Evolutionary conservation across 257 asterid species (phyloP).

Genomic region (Thymus mandschuricus): DNA sequence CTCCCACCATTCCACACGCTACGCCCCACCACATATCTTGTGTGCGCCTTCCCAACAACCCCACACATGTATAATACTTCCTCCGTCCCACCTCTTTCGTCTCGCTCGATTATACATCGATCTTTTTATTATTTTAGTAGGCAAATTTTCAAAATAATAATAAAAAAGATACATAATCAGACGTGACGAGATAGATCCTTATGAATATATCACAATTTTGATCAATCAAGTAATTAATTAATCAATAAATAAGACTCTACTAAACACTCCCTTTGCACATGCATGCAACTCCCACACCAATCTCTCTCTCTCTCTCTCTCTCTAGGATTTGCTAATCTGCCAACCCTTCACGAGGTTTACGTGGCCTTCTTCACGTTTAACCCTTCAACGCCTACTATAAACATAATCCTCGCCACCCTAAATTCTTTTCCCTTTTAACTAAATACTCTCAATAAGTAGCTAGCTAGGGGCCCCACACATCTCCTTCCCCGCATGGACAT

Average conservation of each 20-base stretch:
- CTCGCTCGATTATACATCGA: no score
- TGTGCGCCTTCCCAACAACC: slow-evolving; percentile 65
- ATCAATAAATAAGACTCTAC: slow-evolving; percentile 9
- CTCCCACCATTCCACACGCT: slow-evolving; percentile 58
- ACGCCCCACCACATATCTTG: slow-evolving; percentile 67
- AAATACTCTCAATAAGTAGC: neutral
- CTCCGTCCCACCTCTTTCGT: no score
- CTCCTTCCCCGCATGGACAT: slow-evolving; percentile 42
- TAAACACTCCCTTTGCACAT: slow-evolving; percentile 85
- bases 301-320: slow-evolving; percentile 33
- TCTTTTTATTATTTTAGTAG: no score
- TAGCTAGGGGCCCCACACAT: neutral
- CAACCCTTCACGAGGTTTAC: slow-evolving; percentile 81
- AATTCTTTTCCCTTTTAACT: slow-evolving; percentile 20
- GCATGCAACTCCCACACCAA: slow-evolving; percentile 61
- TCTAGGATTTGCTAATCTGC: slow-evolving; percentile 49
- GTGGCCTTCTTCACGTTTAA: slow-evolving; percentile 43
- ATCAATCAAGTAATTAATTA: neutral
- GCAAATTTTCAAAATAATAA: no score
- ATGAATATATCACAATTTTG: no score
- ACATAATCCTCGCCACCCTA: slow-evolving; percentile 38
- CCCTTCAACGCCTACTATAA: slow-evolving; percentile 35
- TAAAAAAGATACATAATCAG: no score
- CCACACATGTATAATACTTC: no score
- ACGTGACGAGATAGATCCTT: no score